Evolutionary conservation across 148 eudicot species (phyloP).

Genomic region (Talinum fruticosum): DNA sequence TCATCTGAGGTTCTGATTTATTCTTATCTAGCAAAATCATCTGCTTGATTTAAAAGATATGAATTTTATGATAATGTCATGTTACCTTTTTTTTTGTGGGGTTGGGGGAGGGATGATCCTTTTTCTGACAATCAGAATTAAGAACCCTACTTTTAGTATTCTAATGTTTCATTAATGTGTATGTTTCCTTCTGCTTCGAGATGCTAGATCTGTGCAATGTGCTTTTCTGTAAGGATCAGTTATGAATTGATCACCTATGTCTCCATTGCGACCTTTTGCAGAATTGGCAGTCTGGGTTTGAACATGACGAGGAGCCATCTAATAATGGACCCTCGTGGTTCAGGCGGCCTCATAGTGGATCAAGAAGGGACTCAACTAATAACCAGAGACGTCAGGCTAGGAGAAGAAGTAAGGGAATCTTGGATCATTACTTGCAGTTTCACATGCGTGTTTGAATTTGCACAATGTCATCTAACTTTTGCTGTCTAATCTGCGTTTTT

Average conservation of each 20-base stretch:
- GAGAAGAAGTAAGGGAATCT: constrained; percentile 42
- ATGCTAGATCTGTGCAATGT: neutral
- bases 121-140: neutral
- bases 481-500: neutral
- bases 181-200: neutral
- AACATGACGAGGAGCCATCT: constrained; percentile 38
- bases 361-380: constrained; percentile 30
- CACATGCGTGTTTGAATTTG: constrained; percentile 9
- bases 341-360: constrained; percentile 36
- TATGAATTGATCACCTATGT: constrained; percentile 5
- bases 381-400: constrained; percentile 25
- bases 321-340: constrained; percentile 51
- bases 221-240: neutral
- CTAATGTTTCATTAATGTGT: neutral
- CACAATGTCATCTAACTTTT: neutral
- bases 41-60: neutral
- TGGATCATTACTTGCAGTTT: constrained; percentile 1
- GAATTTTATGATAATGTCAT: neutral
- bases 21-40: neutral
- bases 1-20: too few relatives aligned
- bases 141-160: neutral
- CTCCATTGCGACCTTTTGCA: constrained; percentile 28
- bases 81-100: neutral
- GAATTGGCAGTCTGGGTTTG: constrained; percentile 42
- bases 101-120: neutral